Evolutionary conservation across 2,329 filamentous ascomycete genomes (phyloP), one percentile per base, ranked within the genome.

Genomic region (Fusarium sp.): DNA sequence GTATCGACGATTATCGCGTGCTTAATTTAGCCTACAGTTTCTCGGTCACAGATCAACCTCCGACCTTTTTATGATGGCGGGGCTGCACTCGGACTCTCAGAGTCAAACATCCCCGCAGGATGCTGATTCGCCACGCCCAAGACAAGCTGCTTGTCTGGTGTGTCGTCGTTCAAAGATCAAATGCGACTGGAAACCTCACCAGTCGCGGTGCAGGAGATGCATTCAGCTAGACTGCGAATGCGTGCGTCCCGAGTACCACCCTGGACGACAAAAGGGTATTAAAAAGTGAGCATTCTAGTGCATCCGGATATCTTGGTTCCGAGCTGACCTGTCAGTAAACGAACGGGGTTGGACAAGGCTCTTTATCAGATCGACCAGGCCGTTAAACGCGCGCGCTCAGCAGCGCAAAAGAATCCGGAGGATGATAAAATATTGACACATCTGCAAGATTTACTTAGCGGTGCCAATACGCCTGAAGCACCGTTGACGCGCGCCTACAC

Each of bases 291-390:
- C 71, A 15, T 40, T 5, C n/a, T 15, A 39, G 6, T 8, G 1
- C 10, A 8, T 46, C 3, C 11, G 28, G 28, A 5, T 31, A 31
- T 26, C 4, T 15, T 7, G n/a, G n/a, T 40, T 11, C 5, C 15
- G n/a, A 11, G 49, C 63, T 69, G 58, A 67, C 60, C 24, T 59
- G 36, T 31, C 66, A 93, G 91, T 78, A 94, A 94, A 78, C 88
- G 91, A 40, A 91, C 89, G 17, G 91, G 91, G 1, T 80, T 93
- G 31, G 91, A 93, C 66, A 93, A 93, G 79, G 91, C 91, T 5
- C 85, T 94, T 20, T 89, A 88, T 73, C 91, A 92, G 74, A 90
- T 94, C 63, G 90, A 93, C 74, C 89, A 93, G 76, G 91, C 90
- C 14, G 81, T 91, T 56, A 84, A 87, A 74, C 81, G 88, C 49